These are phyloP conservation scores for Solanum peruvianum DNA, from an alignment of 257 asterid genomes.

Conservation along the genomic window DNA sequence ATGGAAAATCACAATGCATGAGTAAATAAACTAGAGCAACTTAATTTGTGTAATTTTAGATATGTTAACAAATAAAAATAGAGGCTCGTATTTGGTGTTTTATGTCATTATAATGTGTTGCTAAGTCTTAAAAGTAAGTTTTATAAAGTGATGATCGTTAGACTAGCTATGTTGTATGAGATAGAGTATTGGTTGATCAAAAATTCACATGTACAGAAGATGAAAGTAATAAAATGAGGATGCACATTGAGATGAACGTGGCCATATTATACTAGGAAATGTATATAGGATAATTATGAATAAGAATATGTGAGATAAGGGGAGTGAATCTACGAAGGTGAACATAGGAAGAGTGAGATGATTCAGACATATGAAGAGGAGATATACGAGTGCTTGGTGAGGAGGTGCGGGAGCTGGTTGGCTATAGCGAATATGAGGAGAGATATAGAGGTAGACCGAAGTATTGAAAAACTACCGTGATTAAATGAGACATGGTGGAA, in stretches of 20 bases:
- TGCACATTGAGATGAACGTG: neutral
- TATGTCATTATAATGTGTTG: no score
- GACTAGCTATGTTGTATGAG: fast-evolving
- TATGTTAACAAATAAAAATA: neutral
- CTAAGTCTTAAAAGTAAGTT: neutral
- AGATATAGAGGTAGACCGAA: neutral
- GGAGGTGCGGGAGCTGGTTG: neutral
- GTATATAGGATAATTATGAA: no score
- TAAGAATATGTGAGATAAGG: neutral
- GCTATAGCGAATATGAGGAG: no score
- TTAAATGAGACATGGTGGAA: neutral
- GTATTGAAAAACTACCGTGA: no score
- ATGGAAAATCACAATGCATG: no score
- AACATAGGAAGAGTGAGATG: neutral
- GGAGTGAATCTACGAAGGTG: neutral
- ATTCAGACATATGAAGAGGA: neutral
- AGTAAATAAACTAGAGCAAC: no score
- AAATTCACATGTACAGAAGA: neutral
- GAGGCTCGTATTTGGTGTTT: neutral
- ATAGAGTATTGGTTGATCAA: neutral
- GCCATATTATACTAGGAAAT: neutral
- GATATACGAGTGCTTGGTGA: neutral
- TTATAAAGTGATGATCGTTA: neutral
- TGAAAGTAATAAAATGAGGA: neutral
- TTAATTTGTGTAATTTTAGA: neutral